Evolutionary conservation across 2,329 filamentous ascomycete species (phyloP).

Genomic region (Colletotrichum sp.): DNA sequence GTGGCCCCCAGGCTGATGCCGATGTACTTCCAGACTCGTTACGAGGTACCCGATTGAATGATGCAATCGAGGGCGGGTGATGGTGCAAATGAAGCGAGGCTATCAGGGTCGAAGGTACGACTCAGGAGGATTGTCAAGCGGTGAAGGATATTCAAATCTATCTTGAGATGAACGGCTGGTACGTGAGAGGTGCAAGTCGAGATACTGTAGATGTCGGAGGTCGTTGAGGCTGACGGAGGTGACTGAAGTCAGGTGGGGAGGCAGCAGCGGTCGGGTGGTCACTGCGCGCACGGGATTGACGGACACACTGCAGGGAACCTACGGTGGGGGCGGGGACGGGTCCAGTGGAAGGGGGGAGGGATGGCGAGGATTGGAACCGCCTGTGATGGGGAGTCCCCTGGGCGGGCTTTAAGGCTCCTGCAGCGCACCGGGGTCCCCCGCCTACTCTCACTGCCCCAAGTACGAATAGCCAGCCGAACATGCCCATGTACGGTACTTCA

Average conservation of each 20-base stretch:
- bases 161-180: neutral
- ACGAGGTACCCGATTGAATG: neutral
- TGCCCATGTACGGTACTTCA: neutral
- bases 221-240: constrained; percentile 6
- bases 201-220: neutral
- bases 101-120: neutral
- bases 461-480: neutral
- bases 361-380: neutral
- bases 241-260: neutral
- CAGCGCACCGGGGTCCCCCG: neutral
- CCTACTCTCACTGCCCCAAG: neutral
- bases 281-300: neutral
- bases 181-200: neutral
- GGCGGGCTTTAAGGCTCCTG: neutral
- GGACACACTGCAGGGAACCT: neutral
- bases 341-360: neutral
- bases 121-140: neutral
- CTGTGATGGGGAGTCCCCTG: neutral
- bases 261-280: neutral
- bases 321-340: neutral
- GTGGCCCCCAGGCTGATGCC: neutral
- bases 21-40: neutral
- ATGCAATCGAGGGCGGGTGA: neutral
- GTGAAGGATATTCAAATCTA: neutral
- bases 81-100: neutral